Evolutionary conservation across 768 basidiomycete genomes (phyloP).

Genomic region (Tricholoma sp.): DNA sequence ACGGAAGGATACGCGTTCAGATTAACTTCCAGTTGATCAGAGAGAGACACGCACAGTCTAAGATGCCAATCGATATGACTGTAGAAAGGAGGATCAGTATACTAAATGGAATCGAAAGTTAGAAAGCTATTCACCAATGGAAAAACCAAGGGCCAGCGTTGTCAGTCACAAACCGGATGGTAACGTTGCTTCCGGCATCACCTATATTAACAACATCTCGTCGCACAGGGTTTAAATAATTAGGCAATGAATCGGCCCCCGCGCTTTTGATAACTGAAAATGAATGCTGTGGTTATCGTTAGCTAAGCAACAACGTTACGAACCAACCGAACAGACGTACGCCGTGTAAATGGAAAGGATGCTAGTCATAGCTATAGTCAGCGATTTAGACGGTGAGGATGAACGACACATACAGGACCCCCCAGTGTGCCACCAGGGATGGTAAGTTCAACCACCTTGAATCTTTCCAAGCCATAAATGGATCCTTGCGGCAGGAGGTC

Average conservation of each 20-base stretch:
- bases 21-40: no score
- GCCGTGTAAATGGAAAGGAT: slow-evolving; percentile 26
- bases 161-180: slow-evolving; percentile 56
- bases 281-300: slow-evolving; percentile 19
- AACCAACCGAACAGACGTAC: slow-evolving; percentile 10
- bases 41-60: background rate
- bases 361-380: no score
- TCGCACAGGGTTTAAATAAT: slow-evolving; percentile 1
- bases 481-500: no score
- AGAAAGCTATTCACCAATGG: background rate
- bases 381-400: no score
- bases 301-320: background rate
- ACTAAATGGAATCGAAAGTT: no score
- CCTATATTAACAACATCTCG: slow-evolving; percentile 33
- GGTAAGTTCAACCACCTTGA: no score
- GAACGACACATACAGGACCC: no score
- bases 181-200: slow-evolving; percentile 28
- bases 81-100: background rate
- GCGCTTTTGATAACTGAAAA: slow-evolving; percentile 33
- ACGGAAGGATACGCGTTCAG: no score
- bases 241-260: slow-evolving; percentile 25
- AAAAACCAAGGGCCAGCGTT: slow-evolving; percentile 51
- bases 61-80: slow-evolving; percentile 3
- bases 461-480: no score
- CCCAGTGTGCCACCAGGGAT: no score